A percentile compares a stretch with the other conserved stretches of the same genome.
phyloP scores from a whole-genome alignment of 1,284 basidiomycete species.

The Cutaneotrichosporon cutaneum region DNA sequence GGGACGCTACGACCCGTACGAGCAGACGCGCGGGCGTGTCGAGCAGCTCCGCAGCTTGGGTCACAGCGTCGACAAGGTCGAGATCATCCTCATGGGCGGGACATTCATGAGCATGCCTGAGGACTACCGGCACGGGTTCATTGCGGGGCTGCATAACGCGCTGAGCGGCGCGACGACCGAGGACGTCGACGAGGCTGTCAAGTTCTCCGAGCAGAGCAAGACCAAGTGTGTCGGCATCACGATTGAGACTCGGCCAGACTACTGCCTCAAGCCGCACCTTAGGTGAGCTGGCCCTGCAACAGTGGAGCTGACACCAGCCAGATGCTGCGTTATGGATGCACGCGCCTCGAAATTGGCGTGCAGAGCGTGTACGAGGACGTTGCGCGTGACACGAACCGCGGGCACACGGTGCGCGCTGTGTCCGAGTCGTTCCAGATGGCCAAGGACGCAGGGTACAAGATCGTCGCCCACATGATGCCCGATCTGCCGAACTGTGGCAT shows the following conservation, averaged over 20 bases:
- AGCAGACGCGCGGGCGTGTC: constrained; percentile 91
- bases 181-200: constrained; percentile 97
- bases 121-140: constrained; percentile 88
- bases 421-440: constrained; percentile 97
- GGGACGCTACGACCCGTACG: constrained; percentile 97
- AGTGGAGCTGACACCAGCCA: constrained; percentile 60
- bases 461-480: constrained; percentile 98
- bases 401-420: constrained; percentile 96
- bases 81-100: constrained; percentile 99
- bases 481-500: constrained; percentile 96
- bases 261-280: constrained; percentile 94
- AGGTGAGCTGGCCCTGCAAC: constrained; percentile 56
- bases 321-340: constrained; percentile 99
- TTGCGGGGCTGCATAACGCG: constrained; percentile 96
- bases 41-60: constrained; percentile 93
- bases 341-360: constrained; percentile 95
- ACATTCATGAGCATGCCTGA: constrained; percentile 99
- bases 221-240: constrained; percentile 99
- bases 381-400: constrained; percentile 95
- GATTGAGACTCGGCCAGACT: constrained; percentile 97
- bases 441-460: constrained; percentile 99
- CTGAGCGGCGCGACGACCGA: constrained; percentile 90
- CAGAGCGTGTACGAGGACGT: constrained; percentile 99
- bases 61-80: constrained; percentile 97
- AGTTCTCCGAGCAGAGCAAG: constrained; percentile 93